A percentile compares a stretch with the other conserved stretches of the same genome.
These are phyloP conservation scores for Candida hungchunana DNA, from an alignment of 805 yeast genomes.

Conservation along the genomic window DNA sequence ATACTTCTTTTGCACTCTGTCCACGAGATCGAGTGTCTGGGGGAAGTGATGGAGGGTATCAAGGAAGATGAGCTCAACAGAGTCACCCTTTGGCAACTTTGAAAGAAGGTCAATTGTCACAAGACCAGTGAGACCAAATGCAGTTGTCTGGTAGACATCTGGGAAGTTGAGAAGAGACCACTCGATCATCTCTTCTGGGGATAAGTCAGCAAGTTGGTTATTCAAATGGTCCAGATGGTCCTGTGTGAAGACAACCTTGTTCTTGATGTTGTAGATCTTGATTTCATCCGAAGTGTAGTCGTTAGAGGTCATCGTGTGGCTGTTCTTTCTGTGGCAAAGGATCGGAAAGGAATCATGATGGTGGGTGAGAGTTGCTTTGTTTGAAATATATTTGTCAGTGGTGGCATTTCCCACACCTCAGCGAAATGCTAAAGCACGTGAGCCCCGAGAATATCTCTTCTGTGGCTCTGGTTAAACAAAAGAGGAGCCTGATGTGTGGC, in stretches of 20 bases:
- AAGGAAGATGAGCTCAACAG: constrained; percentile 74
- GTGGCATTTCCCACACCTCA: constrained; percentile 2
- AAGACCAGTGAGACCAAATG: constrained; percentile 90
- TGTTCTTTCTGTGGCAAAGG: no score
- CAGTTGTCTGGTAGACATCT: constrained; percentile 82
- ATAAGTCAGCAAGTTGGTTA: constrained; percentile 42
- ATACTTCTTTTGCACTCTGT: constrained; percentile 53
- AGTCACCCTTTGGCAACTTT: constrained; percentile 38
- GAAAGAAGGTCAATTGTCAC: constrained; percentile 82
- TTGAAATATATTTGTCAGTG: background rate
- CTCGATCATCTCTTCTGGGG: constrained; percentile 68
- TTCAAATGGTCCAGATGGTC: constrained; percentile 67
- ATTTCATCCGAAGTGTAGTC: constrained; percentile 1
- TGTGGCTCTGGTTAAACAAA: no score
- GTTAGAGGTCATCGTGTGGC: constrained; percentile 2
- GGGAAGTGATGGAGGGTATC: constrained; percentile 93
- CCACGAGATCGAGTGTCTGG: constrained; percentile 79
- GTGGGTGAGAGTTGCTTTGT: background rate
- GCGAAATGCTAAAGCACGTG: constrained; percentile 9
- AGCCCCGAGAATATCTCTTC: constrained; percentile 1
- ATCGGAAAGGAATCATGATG: no score
- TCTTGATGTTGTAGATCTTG: constrained; percentile 25
- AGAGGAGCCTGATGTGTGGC: no score
- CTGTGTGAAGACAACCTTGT: constrained; percentile 35
- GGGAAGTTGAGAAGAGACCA: constrained; percentile 90